Conservation (phyloP, 2,329 filamentous ascomycete genomes). For the Chaetothyriales sp. region DNA sequence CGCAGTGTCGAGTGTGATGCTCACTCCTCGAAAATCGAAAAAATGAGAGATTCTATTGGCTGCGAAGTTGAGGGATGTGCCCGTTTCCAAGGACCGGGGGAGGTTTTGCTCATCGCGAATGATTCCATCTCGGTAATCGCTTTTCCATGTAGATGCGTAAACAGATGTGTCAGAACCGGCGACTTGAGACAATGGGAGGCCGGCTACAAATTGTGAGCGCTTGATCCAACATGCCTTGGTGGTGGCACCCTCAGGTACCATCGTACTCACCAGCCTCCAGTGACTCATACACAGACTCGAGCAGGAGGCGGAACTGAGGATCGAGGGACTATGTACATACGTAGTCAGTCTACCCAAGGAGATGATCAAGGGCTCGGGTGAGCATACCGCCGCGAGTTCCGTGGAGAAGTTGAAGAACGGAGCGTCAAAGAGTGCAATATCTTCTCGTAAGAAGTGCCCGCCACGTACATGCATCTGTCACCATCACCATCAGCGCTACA, state of each 20-base stretch:
- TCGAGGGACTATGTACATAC: constrained; percentile 18
- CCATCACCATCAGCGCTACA: too few species aligned
- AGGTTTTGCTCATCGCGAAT: constrained; percentile 20
- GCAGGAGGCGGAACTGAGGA: constrained; percentile 17
- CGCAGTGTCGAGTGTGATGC: constrained; percentile 44
- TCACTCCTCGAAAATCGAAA: constrained; percentile 19
- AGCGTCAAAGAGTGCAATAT: constrained; percentile 18
- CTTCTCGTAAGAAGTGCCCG: constrained; percentile 15
- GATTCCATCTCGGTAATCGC: constrained; percentile 18
- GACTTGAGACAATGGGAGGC: constrained; percentile 7
- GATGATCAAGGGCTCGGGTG: too few species aligned
- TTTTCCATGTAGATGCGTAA: constrained; percentile 7
- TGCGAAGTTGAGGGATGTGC: constrained; percentile 14
- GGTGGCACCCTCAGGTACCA: too few species aligned
- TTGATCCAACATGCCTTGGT: not conserved
- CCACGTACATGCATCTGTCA: constrained; percentile 12
- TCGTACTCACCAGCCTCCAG: constrained; percentile 9
- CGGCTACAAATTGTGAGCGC: too few species aligned
- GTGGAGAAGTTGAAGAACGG: constrained; percentile 17
- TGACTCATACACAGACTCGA: constrained; percentile 18
- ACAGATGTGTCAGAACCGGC: constrained; percentile 5
- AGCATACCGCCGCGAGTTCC: constrained; percentile 13
- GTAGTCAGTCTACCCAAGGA: too few species aligned
- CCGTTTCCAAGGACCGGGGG: constrained; percentile 11
- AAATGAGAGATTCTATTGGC: constrained; percentile 21